Base-by-base conservation (phyloP, 768 basidiomycete genomes). In the Naganishia friedmannii region DNA sequence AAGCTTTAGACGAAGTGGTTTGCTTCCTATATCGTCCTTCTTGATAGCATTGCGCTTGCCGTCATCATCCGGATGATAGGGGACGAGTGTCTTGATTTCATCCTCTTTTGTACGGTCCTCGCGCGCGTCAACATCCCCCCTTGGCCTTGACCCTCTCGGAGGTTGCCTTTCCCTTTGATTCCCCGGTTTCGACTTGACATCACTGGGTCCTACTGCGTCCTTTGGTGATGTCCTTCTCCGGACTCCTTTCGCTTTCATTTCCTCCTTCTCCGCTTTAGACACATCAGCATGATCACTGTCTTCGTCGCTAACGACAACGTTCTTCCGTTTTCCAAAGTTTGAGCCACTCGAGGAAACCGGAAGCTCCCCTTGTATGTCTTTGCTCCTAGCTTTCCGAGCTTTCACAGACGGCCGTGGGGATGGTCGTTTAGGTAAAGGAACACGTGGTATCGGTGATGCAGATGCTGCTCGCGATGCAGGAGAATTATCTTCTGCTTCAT, bases 341-440 rank as follows among this genome's bases (percentile, higher is more conserved):
- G 34, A 37, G 34, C 60, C 60, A 9, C 31, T 34, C 10, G 57
- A 58, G 6, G 32, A 23, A 31, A 34, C 57, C 4, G 32, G 29
- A 17, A 37, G 37, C 12, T 32, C 31, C 17, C 9, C 28, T 34
- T n/a, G 12, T 4, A 8, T 9, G 2, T 37, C 32, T 34, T 23
- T 13, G n/a, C 9, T 12, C 28, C 21, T 31, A 8, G 7, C 7
- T 21, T 58, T 51, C 6, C 15, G 4, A 23, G 48, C 48, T 51
- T 51, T 51, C 3, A 23, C 15, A 51, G 42, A 13, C 34, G n/a
- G n/a, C 13, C 17, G 42, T 65, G 26, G 31, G 17, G 39, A 42
- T 65, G 37, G 60, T 68, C 23, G 86, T 85, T 86, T 74, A 23
- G 48, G 48, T 51, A 12, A 51, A 26, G 48, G 48, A n/a, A n/a